Evolutionary conservation across 768 basidiomycete genomes (phyloP).

Genomic region (Calocybe cyanea): DNA sequence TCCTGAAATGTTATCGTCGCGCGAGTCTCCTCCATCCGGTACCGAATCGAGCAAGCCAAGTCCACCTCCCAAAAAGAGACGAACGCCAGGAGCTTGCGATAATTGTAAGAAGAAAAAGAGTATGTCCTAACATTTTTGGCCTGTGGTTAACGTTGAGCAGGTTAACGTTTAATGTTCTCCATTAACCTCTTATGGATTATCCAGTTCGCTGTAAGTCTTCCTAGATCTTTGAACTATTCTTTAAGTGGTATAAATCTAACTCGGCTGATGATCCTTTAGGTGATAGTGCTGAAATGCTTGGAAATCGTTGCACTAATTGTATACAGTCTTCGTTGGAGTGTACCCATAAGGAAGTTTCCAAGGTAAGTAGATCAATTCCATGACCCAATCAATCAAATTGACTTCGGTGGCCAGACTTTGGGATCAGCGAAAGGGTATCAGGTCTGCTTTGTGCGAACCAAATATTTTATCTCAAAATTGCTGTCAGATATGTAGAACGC

Average conservation of each 20-base stretch:
- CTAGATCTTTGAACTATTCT: too few relatives aligned
- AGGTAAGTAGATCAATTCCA: constrained; percentile 36
- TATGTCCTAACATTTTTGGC: constrained; percentile 22
- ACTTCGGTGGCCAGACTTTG: constrained; percentile 34
- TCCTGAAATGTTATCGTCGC: constrained; percentile 3
- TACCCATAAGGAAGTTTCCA: constrained; percentile 65
- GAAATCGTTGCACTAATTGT: constrained; percentile 63
- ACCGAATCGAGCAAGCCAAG: not conserved
- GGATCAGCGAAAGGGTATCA: constrained; percentile 60
- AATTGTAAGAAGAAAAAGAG: constrained; percentile 73
- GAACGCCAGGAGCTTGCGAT: constrained; percentile 69
- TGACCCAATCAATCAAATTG: not conserved
- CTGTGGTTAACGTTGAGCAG: not conserved
- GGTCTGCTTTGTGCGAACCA: not conserved
- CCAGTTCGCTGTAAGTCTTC: constrained; percentile 33
- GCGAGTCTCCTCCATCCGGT: not conserved
- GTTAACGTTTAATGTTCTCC: not conserved
- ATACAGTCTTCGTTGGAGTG: constrained; percentile 55
- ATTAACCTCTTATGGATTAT: not conserved
- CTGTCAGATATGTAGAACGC: constrained; percentile 50
- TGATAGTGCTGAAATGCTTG: constrained; percentile 65
- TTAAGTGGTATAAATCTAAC: too few relatives aligned
- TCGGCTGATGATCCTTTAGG: constrained; percentile 53
- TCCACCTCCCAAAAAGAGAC: constrained; percentile 42
- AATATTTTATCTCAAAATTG: not conserved